Percentiles rank a stretch among this genome's conserved stretches.
These are phyloP conservation scores for Arthonia radiata DNA, from an alignment of 495 filamentous ascomycete genomes.

Conservation along the genomic window DNA sequence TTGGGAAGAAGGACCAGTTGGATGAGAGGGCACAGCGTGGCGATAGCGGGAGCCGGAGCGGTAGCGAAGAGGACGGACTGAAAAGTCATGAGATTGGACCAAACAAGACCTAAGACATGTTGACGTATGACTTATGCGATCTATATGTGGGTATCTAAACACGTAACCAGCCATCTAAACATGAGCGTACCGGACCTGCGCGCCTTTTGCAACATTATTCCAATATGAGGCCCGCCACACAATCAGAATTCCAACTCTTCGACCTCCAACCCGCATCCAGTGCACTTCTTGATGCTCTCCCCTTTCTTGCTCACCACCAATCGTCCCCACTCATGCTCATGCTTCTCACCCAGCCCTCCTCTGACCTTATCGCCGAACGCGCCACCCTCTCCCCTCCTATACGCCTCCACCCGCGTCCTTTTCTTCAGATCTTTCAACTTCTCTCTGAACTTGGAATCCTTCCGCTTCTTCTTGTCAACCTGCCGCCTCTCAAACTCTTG, in stretches of 20 bases:
- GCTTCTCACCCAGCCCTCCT: slow-evolving; percentile 28
- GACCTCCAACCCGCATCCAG: slow-evolving; percentile 85
- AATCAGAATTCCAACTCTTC: slow-evolving; percentile 73
- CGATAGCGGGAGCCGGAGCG: too few species aligned
- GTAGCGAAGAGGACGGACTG: too few species aligned
- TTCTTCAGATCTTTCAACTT: slow-evolving; percentile 81
- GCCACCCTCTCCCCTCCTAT: slow-evolving; percentile 32
- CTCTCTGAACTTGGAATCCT: slow-evolving; percentile 74
- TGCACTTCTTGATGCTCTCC: slow-evolving; percentile 58
- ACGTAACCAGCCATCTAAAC: too few species aligned
- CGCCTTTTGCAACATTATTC: too few species aligned
- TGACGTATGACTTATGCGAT: too few species aligned
- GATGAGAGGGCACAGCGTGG: too few species aligned
- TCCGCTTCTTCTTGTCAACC: slow-evolving; percentile 58
- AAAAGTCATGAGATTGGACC: too few species aligned
- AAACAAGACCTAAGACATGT: too few species aligned
- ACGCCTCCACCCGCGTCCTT: slow-evolving; percentile 76
- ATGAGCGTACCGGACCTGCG: too few species aligned
- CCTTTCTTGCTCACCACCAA: slow-evolving; percentile 58
- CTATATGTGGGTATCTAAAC: too few species aligned
- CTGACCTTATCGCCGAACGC: slow-evolving; percentile 56
- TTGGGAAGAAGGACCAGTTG: too few species aligned
- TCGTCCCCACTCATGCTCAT: slow-evolving; percentile 84
- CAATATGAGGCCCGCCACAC: too few species aligned
- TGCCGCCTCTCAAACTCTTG: slow-evolving; percentile 69